Conservation (phyloP, 148 eudicot species). For the Silene latifolia region DNA sequence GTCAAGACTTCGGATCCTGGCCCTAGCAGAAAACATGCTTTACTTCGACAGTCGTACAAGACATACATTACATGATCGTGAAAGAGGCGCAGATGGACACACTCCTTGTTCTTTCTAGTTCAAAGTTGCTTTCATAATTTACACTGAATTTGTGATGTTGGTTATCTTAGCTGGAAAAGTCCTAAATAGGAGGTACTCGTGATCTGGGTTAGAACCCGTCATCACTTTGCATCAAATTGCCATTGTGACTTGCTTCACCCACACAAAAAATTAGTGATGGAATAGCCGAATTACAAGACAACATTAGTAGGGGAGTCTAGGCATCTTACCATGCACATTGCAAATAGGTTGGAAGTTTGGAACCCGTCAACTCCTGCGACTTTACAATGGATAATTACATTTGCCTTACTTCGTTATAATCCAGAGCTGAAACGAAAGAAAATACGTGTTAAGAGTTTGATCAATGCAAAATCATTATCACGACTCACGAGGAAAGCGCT, state of each 20-base stretch:
- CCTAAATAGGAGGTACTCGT: background rate
- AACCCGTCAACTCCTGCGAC: slow-evolving; percentile 9
- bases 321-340: slow-evolving; percentile 6
- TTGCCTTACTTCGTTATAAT: slow-evolving; percentile 7
- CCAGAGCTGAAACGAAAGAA: slow-evolving; percentile 12
- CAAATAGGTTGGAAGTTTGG: background rate
- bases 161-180: background rate
- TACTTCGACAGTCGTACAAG: background rate
- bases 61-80: background rate
- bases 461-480: background rate
- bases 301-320: background rate
- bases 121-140: background rate
- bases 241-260: background rate
- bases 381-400: slow-evolving; percentile 6
- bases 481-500: background rate
- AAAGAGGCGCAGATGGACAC: background rate
- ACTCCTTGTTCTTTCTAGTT: background rate
- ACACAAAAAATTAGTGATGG: background rate
- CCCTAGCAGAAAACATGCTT: background rate
- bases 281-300: background rate
- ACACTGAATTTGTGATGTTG: background rate
- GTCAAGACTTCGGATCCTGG: background rate
- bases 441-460: background rate
- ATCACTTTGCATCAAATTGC: background rate
- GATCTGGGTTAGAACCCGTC: background rate